Percentiles rank a stretch among this genome's conserved stretches.
Conservation (phyloP, 345 rosid genomes). For the Acer yangbiense region DNA sequence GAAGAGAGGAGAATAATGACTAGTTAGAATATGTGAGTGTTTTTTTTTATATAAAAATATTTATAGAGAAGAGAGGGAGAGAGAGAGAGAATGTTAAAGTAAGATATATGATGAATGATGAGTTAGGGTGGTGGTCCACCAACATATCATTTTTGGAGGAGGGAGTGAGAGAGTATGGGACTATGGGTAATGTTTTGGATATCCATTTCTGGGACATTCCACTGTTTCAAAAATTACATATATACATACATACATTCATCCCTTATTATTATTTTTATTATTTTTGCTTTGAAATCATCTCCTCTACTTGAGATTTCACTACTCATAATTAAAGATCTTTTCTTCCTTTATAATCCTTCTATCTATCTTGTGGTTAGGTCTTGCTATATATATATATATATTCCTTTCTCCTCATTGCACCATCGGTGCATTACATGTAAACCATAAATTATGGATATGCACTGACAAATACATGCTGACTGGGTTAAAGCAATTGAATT, state of each 20-base stretch:
- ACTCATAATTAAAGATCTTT: background rate
- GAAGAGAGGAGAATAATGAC: background rate
- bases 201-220: slow-evolving; percentile 9
- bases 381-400: too few species aligned
- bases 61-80: background rate
- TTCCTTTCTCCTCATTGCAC: too few species aligned
- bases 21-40: background rate
- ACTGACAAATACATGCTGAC: too few species aligned
- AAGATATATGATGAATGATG: slow-evolving; percentile 10
- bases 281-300: background rate
- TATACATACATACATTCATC: too few species aligned
- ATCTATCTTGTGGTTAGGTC: background rate
- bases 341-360: background rate
- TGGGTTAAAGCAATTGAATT: too few species aligned
- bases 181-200: slow-evolving; percentile 12
- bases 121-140: slow-evolving; percentile 14
- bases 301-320: background rate
- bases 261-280: too few species aligned
- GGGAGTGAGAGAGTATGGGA: slow-evolving; percentile 2
- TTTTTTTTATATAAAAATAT: background rate
- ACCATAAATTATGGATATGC: too few species aligned
- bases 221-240: background rate
- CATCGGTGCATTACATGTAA: too few species aligned
- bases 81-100: slow-evolving; percentile 15
- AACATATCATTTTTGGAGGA: slow-evolving; percentile 17